Conservation (phyloP, 2,329 filamentous ascomycete species). For the Sporothrix humicola region DNA sequence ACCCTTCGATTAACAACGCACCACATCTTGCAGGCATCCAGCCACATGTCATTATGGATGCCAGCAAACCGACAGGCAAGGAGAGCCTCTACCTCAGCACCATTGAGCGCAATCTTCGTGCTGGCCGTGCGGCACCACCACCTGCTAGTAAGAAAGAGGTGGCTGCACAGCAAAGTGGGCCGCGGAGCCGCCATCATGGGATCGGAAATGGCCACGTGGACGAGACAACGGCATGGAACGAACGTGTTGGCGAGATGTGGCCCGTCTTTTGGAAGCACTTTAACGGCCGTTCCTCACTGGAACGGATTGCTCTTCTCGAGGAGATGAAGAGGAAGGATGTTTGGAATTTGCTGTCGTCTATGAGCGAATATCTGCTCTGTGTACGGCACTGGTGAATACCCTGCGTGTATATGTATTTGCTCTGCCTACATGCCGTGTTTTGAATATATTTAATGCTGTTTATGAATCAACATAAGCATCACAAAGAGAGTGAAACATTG, state of each 20-base stretch:
- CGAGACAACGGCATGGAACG: slow-evolving; percentile 48
- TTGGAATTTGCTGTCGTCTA: slow-evolving; percentile 68
- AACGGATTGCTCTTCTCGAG: slow-evolving; percentile 84
- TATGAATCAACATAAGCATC: background rate
- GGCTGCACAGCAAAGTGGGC: slow-evolving; percentile 18
- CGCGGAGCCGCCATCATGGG: slow-evolving; percentile 1
- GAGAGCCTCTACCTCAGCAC: slow-evolving; percentile 76
- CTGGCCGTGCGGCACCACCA: slow-evolving; percentile 36
- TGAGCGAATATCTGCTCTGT: slow-evolving; percentile 71
- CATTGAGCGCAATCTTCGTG: slow-evolving; percentile 58
- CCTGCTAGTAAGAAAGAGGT: slow-evolving; percentile 34
- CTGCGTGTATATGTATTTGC: background rate
- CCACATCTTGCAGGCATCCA: slow-evolving; percentile 61
- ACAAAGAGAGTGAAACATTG: background rate
- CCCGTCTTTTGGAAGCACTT: slow-evolving; percentile 80
- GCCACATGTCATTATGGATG: slow-evolving; percentile 75
- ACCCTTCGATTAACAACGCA: slow-evolving; percentile 63
- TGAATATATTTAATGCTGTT: background rate
- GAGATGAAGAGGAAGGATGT: slow-evolving; percentile 84
- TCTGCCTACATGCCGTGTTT: background rate
- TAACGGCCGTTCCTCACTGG: slow-evolving; percentile 82
- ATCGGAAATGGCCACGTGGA: background rate
- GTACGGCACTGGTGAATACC: slow-evolving; percentile 69
- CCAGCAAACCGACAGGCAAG: slow-evolving; percentile 76
- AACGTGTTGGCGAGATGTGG: slow-evolving; percentile 70